Evolutionary conservation across 257 asterid species (phyloP).

Genomic region (Solanum pinnatisectum): DNA sequence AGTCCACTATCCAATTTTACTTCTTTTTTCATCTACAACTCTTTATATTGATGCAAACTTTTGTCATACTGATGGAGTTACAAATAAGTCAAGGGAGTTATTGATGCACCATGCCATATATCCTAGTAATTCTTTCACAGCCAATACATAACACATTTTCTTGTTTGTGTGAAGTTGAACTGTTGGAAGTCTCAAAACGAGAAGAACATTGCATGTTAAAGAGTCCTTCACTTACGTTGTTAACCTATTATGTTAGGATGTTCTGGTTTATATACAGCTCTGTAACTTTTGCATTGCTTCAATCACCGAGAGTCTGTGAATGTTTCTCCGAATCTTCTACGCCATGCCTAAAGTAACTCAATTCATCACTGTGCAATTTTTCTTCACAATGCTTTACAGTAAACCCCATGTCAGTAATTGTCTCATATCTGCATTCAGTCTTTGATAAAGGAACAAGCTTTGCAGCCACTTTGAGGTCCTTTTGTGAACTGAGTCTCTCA

Average conservation of each 20-base stretch:
- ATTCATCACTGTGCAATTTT: neutral
- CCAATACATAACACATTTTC: neutral
- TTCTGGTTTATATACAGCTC: neutral
- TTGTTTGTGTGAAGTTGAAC: neutral
- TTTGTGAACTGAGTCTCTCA: neutral
- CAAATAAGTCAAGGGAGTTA: neutral
- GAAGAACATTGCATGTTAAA: neutral
- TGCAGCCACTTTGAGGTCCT: neutral
- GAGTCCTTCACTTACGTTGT: neutral
- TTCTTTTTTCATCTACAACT: neutral
- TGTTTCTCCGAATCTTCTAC: neutral
- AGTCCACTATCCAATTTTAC: neutral
- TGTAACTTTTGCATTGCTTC: neutral
- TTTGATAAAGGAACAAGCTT: neutral
- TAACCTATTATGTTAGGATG: neutral
- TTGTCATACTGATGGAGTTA: neutral
- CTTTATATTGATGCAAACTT: neutral
- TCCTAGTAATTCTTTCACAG: neutral
- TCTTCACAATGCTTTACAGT: neutral
- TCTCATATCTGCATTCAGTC: neutral
- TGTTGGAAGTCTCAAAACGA: neutral
- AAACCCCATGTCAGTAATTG: neutral
- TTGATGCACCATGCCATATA: neutral
- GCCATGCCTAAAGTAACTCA: neutral
- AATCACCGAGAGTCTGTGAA: neutral